Base-by-base conservation (phyloP, 139 green algal species). In the Micractinium sp. region DNA sequence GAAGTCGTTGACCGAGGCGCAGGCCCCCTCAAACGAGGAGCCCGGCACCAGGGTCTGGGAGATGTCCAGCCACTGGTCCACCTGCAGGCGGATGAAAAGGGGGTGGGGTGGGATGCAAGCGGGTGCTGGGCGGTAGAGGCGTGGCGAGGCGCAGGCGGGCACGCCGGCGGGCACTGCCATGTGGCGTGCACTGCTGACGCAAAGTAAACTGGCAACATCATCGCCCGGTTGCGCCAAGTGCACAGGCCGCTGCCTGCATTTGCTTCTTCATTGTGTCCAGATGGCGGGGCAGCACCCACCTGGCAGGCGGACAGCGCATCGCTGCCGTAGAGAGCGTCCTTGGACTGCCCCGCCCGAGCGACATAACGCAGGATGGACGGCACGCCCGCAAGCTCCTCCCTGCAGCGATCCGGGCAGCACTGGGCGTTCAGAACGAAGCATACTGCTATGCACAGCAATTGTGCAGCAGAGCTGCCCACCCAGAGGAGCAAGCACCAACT, bases 1-100 rank as follows among this genome's bases (percentile, higher is more conserved):
- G 82, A 95, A 98, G 38, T 92, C 85, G 85, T 98, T 94, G 12
- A 98, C 75, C 0, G 85, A 56, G 3, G 75, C 41, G 88, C 90
- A 96, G 20, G 93, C 89, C 15, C 87, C 81, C 83, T 97, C 96
- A 18, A 99, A 93, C 13, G 75, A 90, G 0, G 90, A 80, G 22
- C 96, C 95, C 18, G 92, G 87, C 3, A 94, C 93, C 22, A 99
- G 89, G 0, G 84, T 74, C n/a, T 83, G 29, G 25, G 86, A 85
- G 66, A 94, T 96, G 23, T 99, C 97, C 9, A 99, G 84, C 95
- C 95, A 98, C 38, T 96, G 87, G 86, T 98, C 96, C 0, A 99
- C 93, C 94, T 97, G 93, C 74, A 61, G 31, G 69, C 31, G 25
- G 25, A 13, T 36, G 69, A 29, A 29, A 22, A 80, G 33, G 74